Evolutionary conservation across 164 flowering plant genomes (phyloP).

Genomic region (Nelumbo lutea): DNA sequence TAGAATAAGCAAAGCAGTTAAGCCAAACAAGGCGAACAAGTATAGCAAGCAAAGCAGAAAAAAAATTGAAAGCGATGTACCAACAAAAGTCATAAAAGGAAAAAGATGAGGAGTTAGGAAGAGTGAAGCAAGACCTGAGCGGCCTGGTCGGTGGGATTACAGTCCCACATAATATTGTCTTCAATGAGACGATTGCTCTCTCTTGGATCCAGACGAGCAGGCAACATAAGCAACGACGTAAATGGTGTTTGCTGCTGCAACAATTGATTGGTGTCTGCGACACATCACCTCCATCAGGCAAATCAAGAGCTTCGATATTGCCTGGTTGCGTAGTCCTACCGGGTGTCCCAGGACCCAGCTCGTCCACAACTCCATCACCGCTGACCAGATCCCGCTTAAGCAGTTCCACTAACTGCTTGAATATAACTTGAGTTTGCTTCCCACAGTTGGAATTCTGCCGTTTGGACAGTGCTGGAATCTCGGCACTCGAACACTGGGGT

Average conservation of each 20-base stretch:
- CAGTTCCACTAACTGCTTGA: conserved; percentile 64
- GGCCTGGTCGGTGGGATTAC: conserved; percentile 27
- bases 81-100: background rate
- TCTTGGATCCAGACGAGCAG: conserved; percentile 21
- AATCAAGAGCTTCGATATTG: conserved; percentile 8
- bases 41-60: background rate
- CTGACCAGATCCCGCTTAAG: conserved; percentile 29
- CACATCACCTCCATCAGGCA: no score
- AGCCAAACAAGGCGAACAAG: background rate
- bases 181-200: conserved; percentile 17
- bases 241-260: conserved; percentile 34
- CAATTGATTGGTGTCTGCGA: conserved; percentile 6
- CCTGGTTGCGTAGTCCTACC: conserved; percentile 5
- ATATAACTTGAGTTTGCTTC: conserved; percentile 48
- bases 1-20: background rate
- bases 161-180: conserved; percentile 38
- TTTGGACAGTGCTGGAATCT: conserved; percentile 14
- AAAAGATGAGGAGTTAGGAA: background rate
- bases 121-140: conserved; percentile 42
- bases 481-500: conserved; percentile 4
- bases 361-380: conserved; percentile 20
- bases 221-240: conserved; percentile 49
- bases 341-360: conserved; percentile 29
- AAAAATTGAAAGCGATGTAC: background rate
- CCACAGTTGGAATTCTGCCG: conserved; percentile 34